Conservation (phyloP, 495 filamentous ascomycete species). For the Lophiostoma macrostomum region DNA sequence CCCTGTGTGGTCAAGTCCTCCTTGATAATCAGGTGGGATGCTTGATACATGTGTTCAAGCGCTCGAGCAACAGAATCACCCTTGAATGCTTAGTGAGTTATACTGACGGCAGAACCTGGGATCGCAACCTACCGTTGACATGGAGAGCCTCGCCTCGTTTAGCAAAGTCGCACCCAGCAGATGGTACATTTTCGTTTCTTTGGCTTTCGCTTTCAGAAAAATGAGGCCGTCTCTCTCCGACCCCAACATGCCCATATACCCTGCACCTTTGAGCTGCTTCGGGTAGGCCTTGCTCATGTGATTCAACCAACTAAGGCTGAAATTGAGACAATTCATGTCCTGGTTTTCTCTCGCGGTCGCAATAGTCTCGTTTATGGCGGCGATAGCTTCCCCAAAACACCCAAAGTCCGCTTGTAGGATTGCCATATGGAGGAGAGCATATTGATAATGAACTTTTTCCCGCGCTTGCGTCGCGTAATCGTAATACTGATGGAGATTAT, state of each 20-base stretch:
- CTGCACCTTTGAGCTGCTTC: slow-evolving; percentile 64
- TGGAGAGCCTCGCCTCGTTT: slow-evolving; percentile 77
- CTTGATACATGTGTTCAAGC: slow-evolving; percentile 74
- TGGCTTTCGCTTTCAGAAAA: slow-evolving; percentile 84
- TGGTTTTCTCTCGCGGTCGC: slow-evolving; percentile 87
- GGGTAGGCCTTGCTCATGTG: slow-evolving; percentile 88
- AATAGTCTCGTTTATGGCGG: slow-evolving; percentile 89
- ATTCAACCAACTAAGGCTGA: slow-evolving; percentile 95
- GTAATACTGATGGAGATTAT: slow-evolving; percentile 91
- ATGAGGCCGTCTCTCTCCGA: slow-evolving; percentile 77
- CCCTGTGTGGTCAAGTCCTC: slow-evolving; percentile 73
- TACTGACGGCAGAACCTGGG: neutral
- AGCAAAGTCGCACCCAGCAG: slow-evolving; percentile 80
- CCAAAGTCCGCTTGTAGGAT: slow-evolving; percentile 95
- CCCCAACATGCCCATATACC: slow-evolving; percentile 68
- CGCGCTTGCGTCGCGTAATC: slow-evolving; percentile 92
- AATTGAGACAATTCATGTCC: slow-evolving; percentile 89
- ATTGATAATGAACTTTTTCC: slow-evolving; percentile 88
- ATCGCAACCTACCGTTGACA: slow-evolving; percentile 55
- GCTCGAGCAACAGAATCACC: slow-evolving; percentile 77
- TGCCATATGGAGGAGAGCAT: slow-evolving; percentile 89
- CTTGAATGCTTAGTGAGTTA: slow-evolving; percentile 39
- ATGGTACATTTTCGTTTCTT: slow-evolving; percentile 83
- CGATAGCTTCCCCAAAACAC: slow-evolving; percentile 83
- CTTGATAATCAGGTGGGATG: slow-evolving; percentile 75